Evolutionary conservation across 139 green algal genomes (phyloP).

Genomic region (Dunaliella sp.): DNA sequence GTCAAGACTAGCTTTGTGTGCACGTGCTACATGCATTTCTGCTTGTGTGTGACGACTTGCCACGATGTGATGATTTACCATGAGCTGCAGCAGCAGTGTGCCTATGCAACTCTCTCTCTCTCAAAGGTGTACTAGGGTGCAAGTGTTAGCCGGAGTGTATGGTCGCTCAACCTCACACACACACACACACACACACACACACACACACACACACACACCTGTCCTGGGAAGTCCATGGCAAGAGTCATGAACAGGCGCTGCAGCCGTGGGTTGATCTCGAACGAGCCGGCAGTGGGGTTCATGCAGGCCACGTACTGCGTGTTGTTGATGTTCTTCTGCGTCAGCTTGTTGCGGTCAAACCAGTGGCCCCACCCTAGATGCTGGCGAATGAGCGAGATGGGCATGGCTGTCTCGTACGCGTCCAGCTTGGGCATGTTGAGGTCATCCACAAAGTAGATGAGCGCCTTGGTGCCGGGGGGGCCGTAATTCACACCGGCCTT

Average conservation of each 20-base stretch:
- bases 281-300: conserved; percentile 89
- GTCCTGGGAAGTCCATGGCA: conserved; percentile 82
- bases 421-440: conserved; percentile 91
- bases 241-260: conserved; percentile 92
- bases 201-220: conserved; percentile 14
- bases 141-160: too few species aligned
- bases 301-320: conserved; percentile 86
- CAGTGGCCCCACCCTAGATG: conserved; percentile 90
- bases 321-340: conserved; percentile 90
- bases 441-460: conserved; percentile 92
- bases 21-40: too few species aligned
- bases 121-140: too few species aligned
- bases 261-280: conserved; percentile 86
- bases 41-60: too few species aligned
- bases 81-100: too few species aligned
- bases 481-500: conserved; percentile 86
- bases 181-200: not conserved
- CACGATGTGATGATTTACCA: too few species aligned
- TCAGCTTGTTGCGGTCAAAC: conserved; percentile 87
- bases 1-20: too few species aligned
- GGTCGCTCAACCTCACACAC: too few species aligned
- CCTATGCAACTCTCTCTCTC: too few species aligned
- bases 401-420: conserved; percentile 88
- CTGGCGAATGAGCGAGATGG: conserved; percentile 86
- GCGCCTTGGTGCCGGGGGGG: conserved; percentile 77